A percentile compares a stretch with the other conserved stretches of the same genome.
Evolutionary conservation across 1,139 yeast species (phyloP).

Genomic region (Torulaspora pretoriensis): DNA sequence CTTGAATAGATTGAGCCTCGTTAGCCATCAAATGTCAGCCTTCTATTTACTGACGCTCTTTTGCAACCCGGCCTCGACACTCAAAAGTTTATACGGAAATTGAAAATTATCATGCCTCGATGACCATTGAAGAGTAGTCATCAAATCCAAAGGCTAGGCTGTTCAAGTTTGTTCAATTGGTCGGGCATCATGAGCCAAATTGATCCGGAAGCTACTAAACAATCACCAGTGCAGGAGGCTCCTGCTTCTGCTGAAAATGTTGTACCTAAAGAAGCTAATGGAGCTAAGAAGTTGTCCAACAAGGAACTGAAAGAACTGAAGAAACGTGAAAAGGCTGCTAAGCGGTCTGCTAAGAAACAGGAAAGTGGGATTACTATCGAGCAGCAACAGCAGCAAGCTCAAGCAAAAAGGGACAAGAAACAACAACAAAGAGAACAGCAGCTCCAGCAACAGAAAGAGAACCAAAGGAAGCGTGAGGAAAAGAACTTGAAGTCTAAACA

Average conservation of each 20-base stretch:
- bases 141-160: background rate
- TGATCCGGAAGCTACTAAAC: background rate
- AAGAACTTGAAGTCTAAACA: constrained; percentile 52
- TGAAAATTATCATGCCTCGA: background rate
- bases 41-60: background rate
- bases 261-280: background rate
- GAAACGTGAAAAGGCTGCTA: constrained; percentile 86
- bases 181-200: constrained; percentile 2
- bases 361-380: constrained; percentile 37
- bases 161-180: background rate
- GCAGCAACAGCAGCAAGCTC: constrained; percentile 36
- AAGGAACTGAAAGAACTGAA: constrained; percentile 84
- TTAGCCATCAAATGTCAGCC: background rate
- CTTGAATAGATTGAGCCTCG: too few species aligned
- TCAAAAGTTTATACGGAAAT: background rate
- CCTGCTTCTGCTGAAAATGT: constrained; percentile 3
- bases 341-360: constrained; percentile 46
- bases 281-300: constrained; percentile 49
- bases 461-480: constrained; percentile 23
- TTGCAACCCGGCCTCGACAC: background rate
- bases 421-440: constrained; percentile 35
- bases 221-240: background rate
- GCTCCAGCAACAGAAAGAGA: constrained; percentile 20
- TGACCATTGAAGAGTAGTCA: background rate
- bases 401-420: constrained; percentile 34